Base-by-base conservation (phyloP, 495 filamentous ascomycete genomes). In the Penicillium goetzii region DNA sequence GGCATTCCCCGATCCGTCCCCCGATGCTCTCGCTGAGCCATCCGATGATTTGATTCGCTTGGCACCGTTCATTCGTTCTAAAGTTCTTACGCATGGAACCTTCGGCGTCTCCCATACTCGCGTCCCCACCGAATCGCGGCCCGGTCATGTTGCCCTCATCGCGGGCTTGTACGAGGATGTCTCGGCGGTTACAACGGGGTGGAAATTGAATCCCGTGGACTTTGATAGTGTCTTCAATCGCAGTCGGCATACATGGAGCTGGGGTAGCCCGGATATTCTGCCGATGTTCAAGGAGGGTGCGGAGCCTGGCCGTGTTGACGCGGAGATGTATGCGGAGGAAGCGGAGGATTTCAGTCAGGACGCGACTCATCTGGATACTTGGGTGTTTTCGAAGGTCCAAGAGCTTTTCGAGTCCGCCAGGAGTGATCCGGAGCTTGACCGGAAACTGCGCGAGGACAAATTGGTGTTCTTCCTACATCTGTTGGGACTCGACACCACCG, bases 191-290 rank as follows among this genome's bases (percentile, higher is more conserved):
- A 97, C 90, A 34, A 99, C 96, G 10, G 96, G 96, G 15, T 99
- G 96, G 96, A 98, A 98, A 76, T 76, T 97, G 69, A 99, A 99
- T 72, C 95, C 96, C 0, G 96, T 99, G 64, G 91, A 97, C 72
- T 99, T 99, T 70, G 96, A 99, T 79, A 97, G 93, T 67, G 90
- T 99, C 11, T 99, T 99, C 84, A 99, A 99, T 72, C 88, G 90
- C 60, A 97, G 93, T 71, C 80, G 90, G 32, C 96, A 98, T 77
- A 98, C 96, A 4, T 99, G 96, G 96, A 94, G 92, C 74, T 99
- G 96, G 96, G 95, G 96, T 9, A 97, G 94, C 69, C 94, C 94
- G 14, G 96, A 99, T 80, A 99, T 99, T 69, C 78, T 98, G 56
- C 91, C 88, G 12, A 99, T 99, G 96, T 99, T 99, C 71, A 86